Conservation (phyloP, 2,329 filamentous ascomycete genomes). For the Talaromyces sp. region DNA sequence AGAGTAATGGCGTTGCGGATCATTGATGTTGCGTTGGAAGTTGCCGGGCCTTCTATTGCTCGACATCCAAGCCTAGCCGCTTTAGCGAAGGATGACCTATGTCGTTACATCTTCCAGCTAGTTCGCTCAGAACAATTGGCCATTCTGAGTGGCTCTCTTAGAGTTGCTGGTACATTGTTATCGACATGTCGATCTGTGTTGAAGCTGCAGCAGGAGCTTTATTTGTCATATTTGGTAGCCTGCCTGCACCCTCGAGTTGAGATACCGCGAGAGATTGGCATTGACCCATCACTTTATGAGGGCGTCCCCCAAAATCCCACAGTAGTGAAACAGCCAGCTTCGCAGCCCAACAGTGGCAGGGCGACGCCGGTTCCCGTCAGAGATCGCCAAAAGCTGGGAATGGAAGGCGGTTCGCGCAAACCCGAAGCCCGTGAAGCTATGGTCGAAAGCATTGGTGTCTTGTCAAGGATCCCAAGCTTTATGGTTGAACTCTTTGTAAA, state of each 20-base stretch:
- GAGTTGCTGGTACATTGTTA: conserved; percentile 86
- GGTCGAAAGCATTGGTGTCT: conserved; percentile 92
- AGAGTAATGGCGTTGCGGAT: conserved; percentile 96
- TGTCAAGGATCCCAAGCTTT: conserved; percentile 90
- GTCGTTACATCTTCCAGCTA: conserved; percentile 92
- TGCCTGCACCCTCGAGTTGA: conserved; percentile 93
- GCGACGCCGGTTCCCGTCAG: conserved; percentile 89
- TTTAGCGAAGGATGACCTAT: conserved; percentile 89
- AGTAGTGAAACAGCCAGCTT: conserved; percentile 76
- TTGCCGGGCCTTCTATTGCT: conserved; percentile 92
- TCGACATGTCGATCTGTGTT: conserved; percentile 88
- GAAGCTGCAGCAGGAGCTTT: conserved; percentile 95
- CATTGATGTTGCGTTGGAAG: conserved; percentile 94
- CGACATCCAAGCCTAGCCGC: conserved; percentile 85
- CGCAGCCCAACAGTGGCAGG: conserved; percentile 75
- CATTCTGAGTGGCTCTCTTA: conserved; percentile 87
- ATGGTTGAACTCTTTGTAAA: conserved; percentile 97
- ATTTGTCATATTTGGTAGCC: conserved; percentile 88
- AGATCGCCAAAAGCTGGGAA: conserved; percentile 86
- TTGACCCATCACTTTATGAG: conserved; percentile 87
- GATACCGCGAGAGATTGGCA: conserved; percentile 85
- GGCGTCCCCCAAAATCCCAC: conserved; percentile 92
- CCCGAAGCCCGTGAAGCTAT: conserved; percentile 96
- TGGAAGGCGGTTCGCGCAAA: conserved; percentile 89
- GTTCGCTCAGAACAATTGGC: conserved; percentile 96